Conservation (phyloP, 176 grass and related monocot species). For the Elymus sibiricus region DNA sequence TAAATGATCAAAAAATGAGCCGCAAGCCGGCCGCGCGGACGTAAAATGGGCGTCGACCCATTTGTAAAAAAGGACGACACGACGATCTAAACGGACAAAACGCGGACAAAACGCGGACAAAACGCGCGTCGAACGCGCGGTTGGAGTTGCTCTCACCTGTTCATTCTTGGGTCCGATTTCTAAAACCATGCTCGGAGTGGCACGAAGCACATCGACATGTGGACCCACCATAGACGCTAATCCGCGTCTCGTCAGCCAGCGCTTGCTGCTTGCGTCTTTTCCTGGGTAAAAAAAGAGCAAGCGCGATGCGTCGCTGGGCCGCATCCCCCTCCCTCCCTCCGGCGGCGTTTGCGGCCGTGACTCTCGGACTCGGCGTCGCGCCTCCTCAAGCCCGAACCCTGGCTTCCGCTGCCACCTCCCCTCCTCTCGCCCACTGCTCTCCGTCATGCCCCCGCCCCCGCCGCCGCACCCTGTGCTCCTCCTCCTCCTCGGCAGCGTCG, state of each 20-base stretch:
- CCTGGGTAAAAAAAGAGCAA: background rate
- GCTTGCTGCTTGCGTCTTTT: background rate
- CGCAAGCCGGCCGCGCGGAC: too few species aligned
- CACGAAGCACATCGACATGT: background rate
- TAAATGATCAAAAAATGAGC: too few species aligned
- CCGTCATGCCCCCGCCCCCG: background rate
- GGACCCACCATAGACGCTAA: background rate
- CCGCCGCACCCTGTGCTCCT: slow-evolving; percentile 24
- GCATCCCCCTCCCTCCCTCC: background rate
- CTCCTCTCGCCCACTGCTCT: background rate
- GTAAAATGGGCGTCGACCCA: too few species aligned
- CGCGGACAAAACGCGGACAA: too few species aligned
- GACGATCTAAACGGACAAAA: too few species aligned
- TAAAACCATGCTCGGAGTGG: too few species aligned
- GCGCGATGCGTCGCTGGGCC: slow-evolving; percentile 25
- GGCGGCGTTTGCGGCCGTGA: background rate
- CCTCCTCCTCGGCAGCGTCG: background rate
- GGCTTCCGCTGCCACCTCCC: background rate
- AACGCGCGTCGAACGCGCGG: too few species aligned
- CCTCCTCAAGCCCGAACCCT: background rate
- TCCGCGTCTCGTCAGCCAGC: background rate
- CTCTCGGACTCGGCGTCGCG: slow-evolving; percentile 6
- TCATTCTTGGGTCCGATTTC: too few species aligned
- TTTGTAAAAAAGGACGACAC: too few species aligned
- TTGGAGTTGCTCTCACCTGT: too few species aligned